These are phyloP conservation scores for Barnettozyma hawaiiensis DNA, from an alignment of 1,139 yeast species.

Conservation along the genomic window DNA sequence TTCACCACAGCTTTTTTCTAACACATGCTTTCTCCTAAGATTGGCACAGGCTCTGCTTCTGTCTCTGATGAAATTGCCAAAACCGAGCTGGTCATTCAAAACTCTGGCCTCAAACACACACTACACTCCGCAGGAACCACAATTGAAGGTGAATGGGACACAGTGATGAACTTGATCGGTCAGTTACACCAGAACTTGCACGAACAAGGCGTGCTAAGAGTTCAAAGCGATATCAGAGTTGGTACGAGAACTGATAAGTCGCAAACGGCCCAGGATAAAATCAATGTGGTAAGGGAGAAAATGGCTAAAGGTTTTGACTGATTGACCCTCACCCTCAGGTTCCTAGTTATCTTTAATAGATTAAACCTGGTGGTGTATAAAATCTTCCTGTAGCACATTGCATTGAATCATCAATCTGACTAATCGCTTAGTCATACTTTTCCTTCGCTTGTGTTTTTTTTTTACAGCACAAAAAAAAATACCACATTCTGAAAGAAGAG, in stretches of 20 bases:
- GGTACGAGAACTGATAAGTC: slow-evolving; percentile 70
- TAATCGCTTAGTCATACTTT: background rate
- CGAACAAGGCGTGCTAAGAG: slow-evolving; percentile 60
- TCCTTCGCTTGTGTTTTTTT: background rate
- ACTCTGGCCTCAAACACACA: slow-evolving; percentile 57
- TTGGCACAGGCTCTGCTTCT: slow-evolving; percentile 73
- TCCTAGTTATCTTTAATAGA: too few relatives aligned
- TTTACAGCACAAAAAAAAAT: background rate
- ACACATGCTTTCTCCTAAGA: too few relatives aligned
- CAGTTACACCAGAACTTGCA: slow-evolving; percentile 69
- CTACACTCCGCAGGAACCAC: slow-evolving; percentile 91
- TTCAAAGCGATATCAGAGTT: slow-evolving; percentile 79
- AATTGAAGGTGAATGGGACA: slow-evolving; percentile 87
- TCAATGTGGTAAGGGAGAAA: slow-evolving; percentile 53
- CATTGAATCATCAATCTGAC: too few relatives aligned
- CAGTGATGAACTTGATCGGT: slow-evolving; percentile 77
- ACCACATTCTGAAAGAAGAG: slow-evolving; percentile 2
- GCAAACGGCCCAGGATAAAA: slow-evolving; percentile 63
- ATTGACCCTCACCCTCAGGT: too few relatives aligned
- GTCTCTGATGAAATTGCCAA: slow-evolving; percentile 75
- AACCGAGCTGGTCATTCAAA: slow-evolving; percentile 57
- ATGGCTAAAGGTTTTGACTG: slow-evolving; percentile 27
- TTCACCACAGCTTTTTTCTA: too few relatives aligned
- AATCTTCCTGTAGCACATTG: too few relatives aligned
- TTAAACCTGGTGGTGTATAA: too few relatives aligned